phyloP scores from a whole-genome alignment of 106 monocot species.

The Dioscorea dumetorum region DNA sequence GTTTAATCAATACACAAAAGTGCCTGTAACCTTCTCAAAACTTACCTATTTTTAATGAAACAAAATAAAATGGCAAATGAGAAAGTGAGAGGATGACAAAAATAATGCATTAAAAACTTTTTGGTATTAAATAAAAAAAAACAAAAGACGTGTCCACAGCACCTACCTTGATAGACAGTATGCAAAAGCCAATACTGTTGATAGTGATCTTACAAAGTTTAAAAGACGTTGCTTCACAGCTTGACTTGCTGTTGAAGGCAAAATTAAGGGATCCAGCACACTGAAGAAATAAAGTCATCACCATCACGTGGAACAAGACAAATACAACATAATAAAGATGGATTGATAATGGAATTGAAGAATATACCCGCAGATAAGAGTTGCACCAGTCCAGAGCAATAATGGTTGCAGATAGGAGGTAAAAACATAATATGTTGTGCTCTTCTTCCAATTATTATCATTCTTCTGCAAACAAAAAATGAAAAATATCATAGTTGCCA shows the following conservation, averaged over 20 bases:
- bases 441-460: constrained; percentile 87
- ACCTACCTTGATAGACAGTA: constrained; percentile 80
- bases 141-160: not conserved
- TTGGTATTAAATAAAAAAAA: not conserved
- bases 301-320: not conserved
- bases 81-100: not conserved
- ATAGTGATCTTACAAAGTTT: constrained; percentile 78
- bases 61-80: not conserved
- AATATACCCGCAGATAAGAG: constrained; percentile 65
- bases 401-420: constrained; percentile 81
- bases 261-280: constrained; percentile 51
- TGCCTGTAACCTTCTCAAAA: no score
- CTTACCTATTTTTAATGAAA: not conserved
- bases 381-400: constrained; percentile 76
- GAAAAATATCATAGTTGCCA: not conserved
- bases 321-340: not conserved
- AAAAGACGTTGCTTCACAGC: constrained; percentile 75
- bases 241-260: constrained; percentile 85
- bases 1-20: no score
- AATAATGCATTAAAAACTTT: not conserved
- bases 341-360: not conserved
- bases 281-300: constrained; percentile 24
- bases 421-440: constrained; percentile 65
- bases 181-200: constrained; percentile 80
- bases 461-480: constrained; percentile 19